phyloP scores from a whole-genome alignment of 202 grass and related monocot genomes.

The Zoysia matrella region DNA sequence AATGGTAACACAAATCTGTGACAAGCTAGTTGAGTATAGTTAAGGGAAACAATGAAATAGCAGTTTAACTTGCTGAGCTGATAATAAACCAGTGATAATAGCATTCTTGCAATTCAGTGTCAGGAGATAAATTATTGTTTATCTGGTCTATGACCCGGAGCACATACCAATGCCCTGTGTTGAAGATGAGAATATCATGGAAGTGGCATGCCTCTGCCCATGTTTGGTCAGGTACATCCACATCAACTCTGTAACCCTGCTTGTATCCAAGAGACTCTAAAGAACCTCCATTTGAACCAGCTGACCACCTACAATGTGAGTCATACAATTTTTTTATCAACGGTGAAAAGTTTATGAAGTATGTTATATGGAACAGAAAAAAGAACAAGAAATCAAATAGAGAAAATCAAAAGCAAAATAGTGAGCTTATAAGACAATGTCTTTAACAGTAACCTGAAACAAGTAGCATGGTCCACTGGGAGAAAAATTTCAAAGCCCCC shows the following conservation, averaged over 20 bases:
- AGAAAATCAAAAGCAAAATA: not conserved
- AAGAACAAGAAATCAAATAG: not conserved
- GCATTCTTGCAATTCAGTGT: not conserved
- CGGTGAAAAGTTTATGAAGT: not conserved
- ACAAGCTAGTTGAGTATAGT: not conserved
- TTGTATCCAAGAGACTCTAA: conserved; percentile 93
- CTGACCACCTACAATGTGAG: conserved; percentile 70
- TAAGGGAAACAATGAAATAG: not conserved
- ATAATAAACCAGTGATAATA: conserved; percentile 3
- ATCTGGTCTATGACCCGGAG: conserved; percentile 16
- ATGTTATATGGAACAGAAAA: not conserved
- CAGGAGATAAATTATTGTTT: not conserved
- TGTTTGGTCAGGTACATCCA: conserved; percentile 85
- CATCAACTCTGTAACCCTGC: conserved; percentile 84
- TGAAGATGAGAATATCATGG: conserved; percentile 96
- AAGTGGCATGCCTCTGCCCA: conserved; percentile 75
- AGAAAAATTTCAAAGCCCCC: not conserved
- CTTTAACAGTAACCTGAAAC: conserved; percentile 25
- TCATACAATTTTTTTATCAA: conserved; percentile 8
- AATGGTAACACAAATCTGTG: not conserved
- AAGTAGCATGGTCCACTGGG: not conserved
- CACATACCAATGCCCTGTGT: conserved; percentile 88
- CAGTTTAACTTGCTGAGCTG: not conserved
- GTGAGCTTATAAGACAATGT: not conserved
- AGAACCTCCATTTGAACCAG: conserved; percentile 52